Base-by-base conservation (phyloP, 2,329 filamentous ascomycete species). In the Trichocomaceae sp. region DNA sequence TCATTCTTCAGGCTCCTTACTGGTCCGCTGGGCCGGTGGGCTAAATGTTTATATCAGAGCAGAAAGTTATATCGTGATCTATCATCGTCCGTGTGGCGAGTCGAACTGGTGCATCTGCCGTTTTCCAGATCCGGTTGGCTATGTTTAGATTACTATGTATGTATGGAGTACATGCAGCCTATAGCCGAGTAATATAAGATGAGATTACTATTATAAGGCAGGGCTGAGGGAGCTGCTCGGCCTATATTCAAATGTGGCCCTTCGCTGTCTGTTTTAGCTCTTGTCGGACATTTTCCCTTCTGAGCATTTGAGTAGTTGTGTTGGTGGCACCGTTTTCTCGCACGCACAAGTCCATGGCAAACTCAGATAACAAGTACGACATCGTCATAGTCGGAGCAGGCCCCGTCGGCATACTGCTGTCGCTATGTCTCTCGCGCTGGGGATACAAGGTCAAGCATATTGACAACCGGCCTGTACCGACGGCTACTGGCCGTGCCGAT, bases 371-470 rank as follows among this genome's bases (percentile, higher is more conserved):
- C 37, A 56, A 33, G 47, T 85, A 83, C 72, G 84, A 87, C 64
- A 80, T 81, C 50, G 90, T 96, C 62, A 90, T 96, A 61, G 80
- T 96, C 54, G 91, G 91, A 60, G 91, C 91, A 54, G 91, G 91
- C 15, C 91, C 91, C 3, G 90, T 91, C 41, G 91, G 91, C 54
- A 81, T 96, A 56, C 85, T 95, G 74, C 80, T 96, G 22, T 93
- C 90, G 8, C 90, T 90, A 29, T 92, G 88, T 68, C 81, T 96
- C 58, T 88, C 89, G 58, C 81, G 90, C 75, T 96, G 90, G 89
- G 91, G 91, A 19, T 96, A 96, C 78, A 90, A 84, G 70, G 89
- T 96, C 72, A 95, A 92, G 77, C 90, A 96, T 73, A 90, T 96
- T 66, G 91, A 96, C 74, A 95, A 95, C 73, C 82, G 90, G 57